Conservation (phyloP, 208 protist genomes). For the Trypanosoma platydactyli region DNA sequence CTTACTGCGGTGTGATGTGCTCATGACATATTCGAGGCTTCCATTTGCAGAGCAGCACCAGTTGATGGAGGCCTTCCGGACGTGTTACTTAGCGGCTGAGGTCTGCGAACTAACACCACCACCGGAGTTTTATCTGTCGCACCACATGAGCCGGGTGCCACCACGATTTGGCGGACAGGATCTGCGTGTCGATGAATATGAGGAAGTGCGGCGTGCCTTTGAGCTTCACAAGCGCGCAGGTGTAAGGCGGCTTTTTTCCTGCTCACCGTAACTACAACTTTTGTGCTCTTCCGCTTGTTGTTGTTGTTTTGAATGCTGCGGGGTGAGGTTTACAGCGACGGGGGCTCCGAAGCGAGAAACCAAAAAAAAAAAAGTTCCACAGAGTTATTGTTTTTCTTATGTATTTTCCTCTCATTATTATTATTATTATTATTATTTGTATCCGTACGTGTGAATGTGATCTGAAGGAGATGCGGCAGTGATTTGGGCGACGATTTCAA, state of each 20-base stretch:
- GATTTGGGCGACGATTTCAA: no score
- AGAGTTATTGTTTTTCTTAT: constrained; percentile 9
- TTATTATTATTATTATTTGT: not conserved
- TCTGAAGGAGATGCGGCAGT: no score
- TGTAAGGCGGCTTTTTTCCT: constrained; percentile 35
- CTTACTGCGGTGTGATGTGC: constrained; percentile 68
- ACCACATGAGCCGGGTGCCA: constrained; percentile 11
- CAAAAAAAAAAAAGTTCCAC: not conserved
- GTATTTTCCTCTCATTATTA: constrained; percentile 14
- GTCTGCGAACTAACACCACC: constrained; percentile 5
- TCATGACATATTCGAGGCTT: constrained; percentile 61
- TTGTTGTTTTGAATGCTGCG: constrained; percentile 12
- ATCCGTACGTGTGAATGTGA: not conserved
- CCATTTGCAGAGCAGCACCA: constrained; percentile 37
- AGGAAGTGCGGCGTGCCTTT: constrained; percentile 51
- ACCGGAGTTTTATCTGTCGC: constrained; percentile 22
- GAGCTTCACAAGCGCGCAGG: constrained; percentile 69
- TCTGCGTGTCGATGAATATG: constrained; percentile 30
- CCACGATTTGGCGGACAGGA: constrained; percentile 23
- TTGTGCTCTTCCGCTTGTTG: constrained; percentile 19
- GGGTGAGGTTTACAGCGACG: not conserved
- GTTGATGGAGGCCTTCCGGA: constrained; percentile 39
- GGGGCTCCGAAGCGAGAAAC: not conserved
- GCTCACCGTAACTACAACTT: constrained; percentile 8
- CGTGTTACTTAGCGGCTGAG: constrained; percentile 12